Evolutionary conservation across 2,329 filamentous ascomycete species (phyloP).

Genomic region (Aphanoascus verrucosus): DNA sequence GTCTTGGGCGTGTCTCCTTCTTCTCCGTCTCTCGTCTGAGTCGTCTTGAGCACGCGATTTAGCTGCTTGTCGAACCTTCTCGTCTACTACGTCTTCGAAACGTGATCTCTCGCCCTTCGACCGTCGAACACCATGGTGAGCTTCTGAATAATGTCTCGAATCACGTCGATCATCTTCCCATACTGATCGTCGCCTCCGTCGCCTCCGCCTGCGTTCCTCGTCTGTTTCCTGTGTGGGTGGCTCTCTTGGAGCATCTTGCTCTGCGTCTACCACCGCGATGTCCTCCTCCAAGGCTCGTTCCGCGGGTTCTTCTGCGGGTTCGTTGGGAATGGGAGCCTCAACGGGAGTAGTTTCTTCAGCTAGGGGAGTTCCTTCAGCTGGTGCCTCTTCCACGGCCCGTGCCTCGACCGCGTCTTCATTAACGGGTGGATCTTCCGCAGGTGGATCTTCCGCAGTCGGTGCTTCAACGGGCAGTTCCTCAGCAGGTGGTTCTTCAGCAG

Average conservation of each 20-base stretch:
- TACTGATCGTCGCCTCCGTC: slow-evolving; percentile 23
- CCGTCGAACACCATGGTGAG: slow-evolving; percentile 23
- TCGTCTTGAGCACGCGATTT: slow-evolving; percentile 19
- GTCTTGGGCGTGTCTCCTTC: slow-evolving; percentile 18
- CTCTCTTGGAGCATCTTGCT: slow-evolving; percentile 13
- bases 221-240: slow-evolving; percentile 4
- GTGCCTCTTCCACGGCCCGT: slow-evolving; percentile 1
- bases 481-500: slow-evolving; percentile 6
- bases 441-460: slow-evolving; percentile 11
- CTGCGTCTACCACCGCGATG: background rate
- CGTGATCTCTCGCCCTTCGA: slow-evolving; percentile 28
- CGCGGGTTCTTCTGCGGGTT: background rate
- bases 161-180: slow-evolving; percentile 26
- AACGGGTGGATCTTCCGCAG: slow-evolving; percentile 4
- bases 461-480: slow-evolving; percentile 9
- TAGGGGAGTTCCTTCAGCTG: slow-evolving; percentile 4
- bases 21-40: slow-evolving; percentile 19
- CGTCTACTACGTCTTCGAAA: slow-evolving; percentile 17
- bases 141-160: slow-evolving; percentile 31
- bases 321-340: slow-evolving; percentile 5
- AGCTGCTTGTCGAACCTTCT: background rate
- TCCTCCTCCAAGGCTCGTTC: slow-evolving; percentile 7
- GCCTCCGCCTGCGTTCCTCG: slow-evolving; percentile 12
- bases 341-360: slow-evolving; percentile 13
- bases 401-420: slow-evolving; percentile 5